These are phyloP conservation scores for Papiliotrema flavescens DNA, from an alignment of 1,284 basidiomycete species.

Conservation along the genomic window DNA sequence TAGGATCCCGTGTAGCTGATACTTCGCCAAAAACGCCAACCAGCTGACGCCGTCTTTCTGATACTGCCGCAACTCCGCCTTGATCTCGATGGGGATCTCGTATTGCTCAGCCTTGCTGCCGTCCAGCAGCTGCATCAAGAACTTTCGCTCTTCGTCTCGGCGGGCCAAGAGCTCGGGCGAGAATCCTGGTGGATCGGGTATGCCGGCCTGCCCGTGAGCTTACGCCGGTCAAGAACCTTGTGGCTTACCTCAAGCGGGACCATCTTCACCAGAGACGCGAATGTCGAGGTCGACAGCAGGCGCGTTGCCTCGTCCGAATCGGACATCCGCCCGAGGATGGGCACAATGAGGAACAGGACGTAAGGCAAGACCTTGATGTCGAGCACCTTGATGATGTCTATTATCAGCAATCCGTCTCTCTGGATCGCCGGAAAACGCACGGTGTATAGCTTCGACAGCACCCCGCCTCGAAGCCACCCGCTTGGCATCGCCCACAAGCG, in stretches of 20 bases:
- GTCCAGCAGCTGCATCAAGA: slow-evolving; percentile 89
- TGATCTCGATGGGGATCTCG: slow-evolving; percentile 79
- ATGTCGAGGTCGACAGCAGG: slow-evolving; percentile 90
- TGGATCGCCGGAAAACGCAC: slow-evolving; percentile 54
- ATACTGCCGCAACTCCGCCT: slow-evolving; percentile 92
- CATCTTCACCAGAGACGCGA: slow-evolving; percentile 98
- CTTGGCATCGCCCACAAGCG: slow-evolving; percentile 75
- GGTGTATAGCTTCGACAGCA: slow-evolving; percentile 82
- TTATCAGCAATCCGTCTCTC: neutral
- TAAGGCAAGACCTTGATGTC: slow-evolving; percentile 96
- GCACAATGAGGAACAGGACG: slow-evolving; percentile 94
- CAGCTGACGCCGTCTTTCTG: slow-evolving; percentile 99
- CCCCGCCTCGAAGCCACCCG: slow-evolving; percentile 81
- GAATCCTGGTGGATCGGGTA: slow-evolving; percentile 92
- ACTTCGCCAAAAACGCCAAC: slow-evolving; percentile 94
- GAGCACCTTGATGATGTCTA: slow-evolving; percentile 85
- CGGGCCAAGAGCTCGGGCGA: slow-evolving; percentile 83
- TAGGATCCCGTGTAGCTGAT: slow-evolving; percentile 94
- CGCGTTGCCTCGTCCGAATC: slow-evolving; percentile 89
- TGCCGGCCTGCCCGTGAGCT: slow-evolving; percentile 63
- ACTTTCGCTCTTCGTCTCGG: slow-evolving; percentile 82
- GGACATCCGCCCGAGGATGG: slow-evolving; percentile 95
- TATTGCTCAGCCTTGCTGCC: slow-evolving; percentile 94
- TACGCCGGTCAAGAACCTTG: neutral
- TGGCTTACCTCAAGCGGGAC: slow-evolving; percentile 83